Evolutionary conservation across 352 stramenopile species (phyloP), one percentile per base, ranked within the genome.

Genomic region (Phytopythium kandeliae): DNA sequence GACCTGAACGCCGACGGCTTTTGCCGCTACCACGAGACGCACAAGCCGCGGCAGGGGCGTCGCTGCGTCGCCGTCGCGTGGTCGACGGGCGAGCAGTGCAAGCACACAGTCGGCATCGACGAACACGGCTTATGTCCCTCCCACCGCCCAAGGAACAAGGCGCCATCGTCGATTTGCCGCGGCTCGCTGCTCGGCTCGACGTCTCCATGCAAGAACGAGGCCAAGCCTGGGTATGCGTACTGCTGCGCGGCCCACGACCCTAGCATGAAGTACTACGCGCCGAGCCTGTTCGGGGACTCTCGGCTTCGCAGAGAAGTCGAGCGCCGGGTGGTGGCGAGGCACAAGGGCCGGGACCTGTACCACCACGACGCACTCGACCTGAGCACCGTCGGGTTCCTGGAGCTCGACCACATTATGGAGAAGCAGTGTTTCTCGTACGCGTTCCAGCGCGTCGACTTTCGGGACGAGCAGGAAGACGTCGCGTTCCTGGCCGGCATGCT

Each of bases 321-420:
- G 30, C 8, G 28, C 31, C 9, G 41, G 15, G 19, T 40, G 5
- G 31, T 51, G 7, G 30, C 19, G n/a, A 42, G 19, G 21, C 67
- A 69, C 44, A 52, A 59, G 8, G 33, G 53, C 8, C 34, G 63
- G 40, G 69, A 78, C 54, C 40, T 70, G 46, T 78, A 78, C 54
- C 65, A 74, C 52, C 55, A 56, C 31, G 62, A 73, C 28, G 3
- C 3, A 17, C 34, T 51, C 16, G 49, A 62, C 38, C 36, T 68
- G 21, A 62, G 56, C 9, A 67, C 55, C 15, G 43, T 60, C 1
- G 58, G 57, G 2, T 31, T 48, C 1, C 48, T 78, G 33, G 58
- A 74, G 40, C 48, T 78, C 33, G 65, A 78, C 34, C 69, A 78
- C 55, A 74, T 74, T 21, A 13, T 78, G 16, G 69, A 78, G 54